Evolutionary conservation across 345 rosid genomes (phyloP).

Genomic region (Boechera divaricarpa): DNA sequence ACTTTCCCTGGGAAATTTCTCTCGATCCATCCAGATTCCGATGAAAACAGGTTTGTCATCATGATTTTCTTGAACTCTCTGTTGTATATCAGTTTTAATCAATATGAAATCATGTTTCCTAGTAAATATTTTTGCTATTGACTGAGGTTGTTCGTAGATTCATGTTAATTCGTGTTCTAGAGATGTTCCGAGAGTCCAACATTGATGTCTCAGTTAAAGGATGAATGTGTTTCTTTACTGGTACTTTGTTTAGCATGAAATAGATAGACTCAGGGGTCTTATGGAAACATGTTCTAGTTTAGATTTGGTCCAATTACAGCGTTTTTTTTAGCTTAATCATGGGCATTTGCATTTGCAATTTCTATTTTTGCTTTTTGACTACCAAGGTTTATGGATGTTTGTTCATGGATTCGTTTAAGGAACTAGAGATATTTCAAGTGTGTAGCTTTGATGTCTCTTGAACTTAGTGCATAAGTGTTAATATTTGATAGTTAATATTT

Average conservation of each 20-base stretch:
- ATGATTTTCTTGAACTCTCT: not conserved
- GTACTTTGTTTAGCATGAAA: not conserved
- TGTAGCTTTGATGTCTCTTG: not conserved
- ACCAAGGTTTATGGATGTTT: not conserved
- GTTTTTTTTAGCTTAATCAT: not conserved
- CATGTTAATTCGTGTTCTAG: not conserved
- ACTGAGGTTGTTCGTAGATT: not conserved
- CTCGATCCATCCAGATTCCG: slow-evolving; percentile 88
- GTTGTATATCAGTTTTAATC: not conserved
- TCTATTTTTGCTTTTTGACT: too few relatives aligned
- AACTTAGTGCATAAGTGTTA: not conserved
- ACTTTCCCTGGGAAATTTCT: slow-evolving; percentile 88
- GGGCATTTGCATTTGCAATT: slow-evolving; percentile 8
- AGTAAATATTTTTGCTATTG: not conserved
- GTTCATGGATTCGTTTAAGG: not conserved
- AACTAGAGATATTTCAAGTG: not conserved
- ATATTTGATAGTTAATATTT: not conserved
- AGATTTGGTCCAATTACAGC: not conserved
- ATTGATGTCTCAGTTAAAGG: not conserved
- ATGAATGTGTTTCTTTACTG: not conserved
- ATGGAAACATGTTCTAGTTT: not conserved
- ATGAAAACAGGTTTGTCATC: slow-evolving; percentile 77
- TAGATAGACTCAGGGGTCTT: not conserved
- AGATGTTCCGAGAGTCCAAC: not conserved
- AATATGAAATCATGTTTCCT: not conserved